Base-by-base conservation (phyloP, 1,284 basidiomycete species). In the Fomitopsis betulina region DNA sequence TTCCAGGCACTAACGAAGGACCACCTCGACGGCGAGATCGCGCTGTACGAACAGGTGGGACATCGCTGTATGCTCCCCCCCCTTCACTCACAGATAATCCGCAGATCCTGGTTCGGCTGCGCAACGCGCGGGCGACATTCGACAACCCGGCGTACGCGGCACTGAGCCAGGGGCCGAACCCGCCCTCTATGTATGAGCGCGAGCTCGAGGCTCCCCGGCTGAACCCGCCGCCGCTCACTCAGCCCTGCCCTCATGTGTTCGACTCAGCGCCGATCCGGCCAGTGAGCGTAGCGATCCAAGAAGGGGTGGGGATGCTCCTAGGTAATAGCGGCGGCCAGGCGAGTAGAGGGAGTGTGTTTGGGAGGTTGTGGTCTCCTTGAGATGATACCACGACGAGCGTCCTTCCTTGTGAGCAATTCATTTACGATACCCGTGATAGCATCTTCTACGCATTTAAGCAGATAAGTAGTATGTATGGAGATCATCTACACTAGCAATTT, bases 1-100 rank as follows among this genome's bases (percentile, higher is more conserved):
- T 87, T 92, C 62, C 71, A 75, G 19, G 71, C 66, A 2, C 65
- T 91, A 15, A 74, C 82, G 12, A 83, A 77, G 56, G 86, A 89
- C 43, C 86, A 91, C 66, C 79, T 93, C 15, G 89, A 92, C 63
- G 84, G 83, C 13, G 90, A 92, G 69, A 91, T 93, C 61, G 79
- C 75, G 5, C 79, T 89, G 45, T 87, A 90, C 63, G 86, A 89
- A 63, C 86, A 89, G 75, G 86, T 84, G 52, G 27, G 64, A 58
- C 9, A 4, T 15, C 35, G 35, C 49, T n/a, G 5, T 23, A 9
- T 38, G 8, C n/a, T 15, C 13, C 5, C 40, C 25, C 9, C 10
- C 19, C 27, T 5, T 13, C 12, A 4, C 39, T 21, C n/a, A 32
- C 27, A 37, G 12, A 17, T 5, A 5, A 17, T 12, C 17, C 23